These are phyloP conservation scores for Penicillium sp. DNA, from an alignment of 2,329 filamentous ascomycete species.

Conservation along the genomic window DNA sequence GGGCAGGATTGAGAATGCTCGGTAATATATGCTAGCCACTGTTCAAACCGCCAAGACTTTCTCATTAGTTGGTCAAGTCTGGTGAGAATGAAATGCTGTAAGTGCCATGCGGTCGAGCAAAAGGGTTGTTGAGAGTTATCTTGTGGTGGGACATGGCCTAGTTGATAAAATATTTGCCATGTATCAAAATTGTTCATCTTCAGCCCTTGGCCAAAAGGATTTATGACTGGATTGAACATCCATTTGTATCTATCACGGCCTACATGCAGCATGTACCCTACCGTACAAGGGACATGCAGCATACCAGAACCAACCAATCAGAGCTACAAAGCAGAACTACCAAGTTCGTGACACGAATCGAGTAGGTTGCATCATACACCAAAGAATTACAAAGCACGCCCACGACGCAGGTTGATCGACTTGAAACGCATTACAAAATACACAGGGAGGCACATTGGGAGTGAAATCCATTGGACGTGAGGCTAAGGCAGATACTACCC, in stretches of 20 bases:
- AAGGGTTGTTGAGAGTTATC: too few species aligned
- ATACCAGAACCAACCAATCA: not conserved
- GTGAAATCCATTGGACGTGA: conserved; percentile 7
- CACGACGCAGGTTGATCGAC: not conserved
- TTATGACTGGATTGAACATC: not conserved
- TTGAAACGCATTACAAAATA: not conserved
- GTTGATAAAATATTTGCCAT: too few species aligned
- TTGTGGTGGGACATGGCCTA: too few species aligned
- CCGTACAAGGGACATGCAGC: not conserved
- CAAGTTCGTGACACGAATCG: conserved; percentile 5
- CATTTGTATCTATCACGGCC: not conserved
- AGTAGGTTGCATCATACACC: conserved; percentile 14
- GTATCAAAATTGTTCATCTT: not conserved
- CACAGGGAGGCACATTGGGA: conserved; percentile 3
- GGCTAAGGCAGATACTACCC: conserved; percentile 3
- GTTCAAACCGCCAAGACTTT: too few species aligned
- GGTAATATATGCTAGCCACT: too few species aligned
- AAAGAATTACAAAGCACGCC: conserved; percentile 6
- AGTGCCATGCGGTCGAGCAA: too few species aligned
- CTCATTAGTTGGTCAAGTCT: too few species aligned
- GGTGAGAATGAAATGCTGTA: too few species aligned
- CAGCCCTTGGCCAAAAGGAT: not conserved
- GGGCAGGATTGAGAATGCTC: too few species aligned
- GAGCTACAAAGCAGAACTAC: conserved; percentile 4
- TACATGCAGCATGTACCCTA: not conserved